Evolutionary conservation across 2,329 filamentous ascomycete genomes (phyloP).

Genomic region (Pseudogymnoascus sp.): DNA sequence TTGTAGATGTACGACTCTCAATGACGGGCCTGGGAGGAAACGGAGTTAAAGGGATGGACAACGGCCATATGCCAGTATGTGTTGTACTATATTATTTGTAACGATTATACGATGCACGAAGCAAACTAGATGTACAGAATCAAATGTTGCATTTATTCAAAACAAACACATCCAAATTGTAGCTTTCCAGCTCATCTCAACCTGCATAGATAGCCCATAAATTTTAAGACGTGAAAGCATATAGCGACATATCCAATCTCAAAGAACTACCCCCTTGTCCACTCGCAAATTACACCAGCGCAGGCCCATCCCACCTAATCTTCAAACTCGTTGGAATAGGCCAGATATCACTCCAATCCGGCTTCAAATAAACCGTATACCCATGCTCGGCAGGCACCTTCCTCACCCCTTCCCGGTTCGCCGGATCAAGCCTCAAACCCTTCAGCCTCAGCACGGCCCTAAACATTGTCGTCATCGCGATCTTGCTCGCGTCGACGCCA

Average conservation of each 20-base stretch:
- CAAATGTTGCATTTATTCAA: neutral
- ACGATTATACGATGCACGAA: neutral
- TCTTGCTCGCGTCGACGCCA: conserved; percentile 51
- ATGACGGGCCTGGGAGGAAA: neutral
- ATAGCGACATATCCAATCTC: neutral
- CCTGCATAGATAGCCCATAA: neutral
- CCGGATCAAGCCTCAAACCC: conserved; percentile 14
- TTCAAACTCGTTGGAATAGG: conserved; percentile 38
- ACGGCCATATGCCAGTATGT: neutral
- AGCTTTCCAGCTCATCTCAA: neutral
- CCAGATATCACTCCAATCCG: conserved; percentile 54
- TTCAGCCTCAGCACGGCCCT: conserved; percentile 22
- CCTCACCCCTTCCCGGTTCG: conserved; percentile 16
- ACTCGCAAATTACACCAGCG: neutral
- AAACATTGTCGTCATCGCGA: conserved; percentile 47
- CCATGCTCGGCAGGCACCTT: conserved; percentile 14
- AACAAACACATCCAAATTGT: neutral
- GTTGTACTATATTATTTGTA: neutral
- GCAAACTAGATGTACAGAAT: neutral
- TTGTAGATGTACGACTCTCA: neutral
- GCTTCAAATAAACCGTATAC: conserved; percentile 50
- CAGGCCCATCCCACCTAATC: conserved; percentile 23
- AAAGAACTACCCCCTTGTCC: neutral
- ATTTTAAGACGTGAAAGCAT: neutral
- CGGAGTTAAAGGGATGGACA: neutral